Evolutionary conservation across 176 grass and related monocot species (phyloP).

Genomic region (Oryza brachyantha): DNA sequence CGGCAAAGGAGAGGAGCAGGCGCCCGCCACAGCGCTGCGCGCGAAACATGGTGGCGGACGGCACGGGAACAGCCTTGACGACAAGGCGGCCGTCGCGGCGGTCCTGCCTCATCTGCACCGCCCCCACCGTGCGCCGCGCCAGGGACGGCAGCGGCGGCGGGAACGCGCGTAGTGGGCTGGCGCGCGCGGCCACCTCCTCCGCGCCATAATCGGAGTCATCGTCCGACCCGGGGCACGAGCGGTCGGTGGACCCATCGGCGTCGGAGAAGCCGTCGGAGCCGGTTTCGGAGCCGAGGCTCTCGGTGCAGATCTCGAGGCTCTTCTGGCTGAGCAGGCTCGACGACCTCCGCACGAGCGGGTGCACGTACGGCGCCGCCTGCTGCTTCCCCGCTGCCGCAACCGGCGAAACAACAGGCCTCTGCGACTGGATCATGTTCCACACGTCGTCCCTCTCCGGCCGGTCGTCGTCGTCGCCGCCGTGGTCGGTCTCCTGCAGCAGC

Average conservation of each 20-base stretch:
- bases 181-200: conserved; percentile 27
- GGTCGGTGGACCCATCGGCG: conserved; percentile 33
- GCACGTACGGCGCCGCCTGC: conserved; percentile 61
- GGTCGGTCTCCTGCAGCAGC: conserved; percentile 40
- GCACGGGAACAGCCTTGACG: conserved; percentile 60
- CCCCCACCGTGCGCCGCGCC: conserved; percentile 56
- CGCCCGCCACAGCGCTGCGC: conserved; percentile 65
- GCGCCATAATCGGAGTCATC: conserved; percentile 5
- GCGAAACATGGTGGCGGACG: conserved; percentile 73
- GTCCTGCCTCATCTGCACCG: conserved; percentile 66
- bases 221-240: conserved; percentile 28
- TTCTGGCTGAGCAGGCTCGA: conserved; percentile 80
- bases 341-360: conserved; percentile 64
- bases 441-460: conserved; percentile 53
- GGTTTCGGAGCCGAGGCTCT: conserved; percentile 96
- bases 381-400: background rate
- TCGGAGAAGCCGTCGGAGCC: conserved; percentile 73
- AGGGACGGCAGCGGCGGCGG: conserved; percentile 80
- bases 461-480: background rate
- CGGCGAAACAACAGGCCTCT: conserved; percentile 3
- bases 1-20: conserved; percentile 78
- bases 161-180: conserved; percentile 38
- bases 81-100: conserved; percentile 83
- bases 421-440: conserved; percentile 75
- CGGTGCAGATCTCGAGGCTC: conserved; percentile 94